Evolutionary conservation across 164 flowering plant species (phyloP).

Genomic region (Dillenia suffruticosa): DNA sequence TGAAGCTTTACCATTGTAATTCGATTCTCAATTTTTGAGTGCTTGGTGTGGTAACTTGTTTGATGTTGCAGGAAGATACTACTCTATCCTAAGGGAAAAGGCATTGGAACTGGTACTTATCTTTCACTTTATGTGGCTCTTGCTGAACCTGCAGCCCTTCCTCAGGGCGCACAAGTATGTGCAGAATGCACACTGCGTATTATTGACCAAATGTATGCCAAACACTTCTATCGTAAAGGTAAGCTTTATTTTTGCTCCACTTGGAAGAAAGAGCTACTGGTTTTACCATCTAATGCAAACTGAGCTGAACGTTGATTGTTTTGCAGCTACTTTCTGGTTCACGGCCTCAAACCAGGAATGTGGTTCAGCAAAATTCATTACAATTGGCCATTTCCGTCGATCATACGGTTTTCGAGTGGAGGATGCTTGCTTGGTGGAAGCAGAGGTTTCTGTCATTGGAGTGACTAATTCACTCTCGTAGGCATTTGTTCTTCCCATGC

Average conservation of each 20-base stretch:
- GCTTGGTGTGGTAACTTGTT: neutral
- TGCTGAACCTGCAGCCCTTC: slow-evolving; percentile 25
- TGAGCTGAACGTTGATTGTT: no score
- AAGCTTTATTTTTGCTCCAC: neutral
- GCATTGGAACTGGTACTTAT: slow-evolving; percentile 16
- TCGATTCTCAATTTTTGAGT: no score
- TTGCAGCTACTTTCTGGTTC: slow-evolving; percentile 45
- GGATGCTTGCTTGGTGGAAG: slow-evolving; percentile 32
- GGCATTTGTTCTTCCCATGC: no score
- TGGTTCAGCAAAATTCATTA: slow-evolving; percentile 34
- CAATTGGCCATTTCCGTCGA: slow-evolving; percentile 13
- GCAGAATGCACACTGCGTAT: slow-evolving; percentile 35
- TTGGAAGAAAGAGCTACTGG: no score
- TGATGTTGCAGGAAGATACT: slow-evolving; percentile 35
- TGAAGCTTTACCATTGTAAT: no score
- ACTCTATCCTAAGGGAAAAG: slow-evolving; percentile 40
- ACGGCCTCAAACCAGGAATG: slow-evolving; percentile 14
- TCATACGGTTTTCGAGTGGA: slow-evolving; percentile 20
- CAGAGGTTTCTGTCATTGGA: slow-evolving; percentile 36
- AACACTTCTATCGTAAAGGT: slow-evolving; percentile 26
- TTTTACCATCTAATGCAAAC: no score
- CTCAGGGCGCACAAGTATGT: slow-evolving; percentile 23
- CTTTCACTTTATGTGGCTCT: slow-evolving; percentile 33
- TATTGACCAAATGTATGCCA: slow-evolving; percentile 24
- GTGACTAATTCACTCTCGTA: neutral